Conservation (phyloP, 768 basidiomycete genomes). For the Boletus eberwhitei region DNA sequence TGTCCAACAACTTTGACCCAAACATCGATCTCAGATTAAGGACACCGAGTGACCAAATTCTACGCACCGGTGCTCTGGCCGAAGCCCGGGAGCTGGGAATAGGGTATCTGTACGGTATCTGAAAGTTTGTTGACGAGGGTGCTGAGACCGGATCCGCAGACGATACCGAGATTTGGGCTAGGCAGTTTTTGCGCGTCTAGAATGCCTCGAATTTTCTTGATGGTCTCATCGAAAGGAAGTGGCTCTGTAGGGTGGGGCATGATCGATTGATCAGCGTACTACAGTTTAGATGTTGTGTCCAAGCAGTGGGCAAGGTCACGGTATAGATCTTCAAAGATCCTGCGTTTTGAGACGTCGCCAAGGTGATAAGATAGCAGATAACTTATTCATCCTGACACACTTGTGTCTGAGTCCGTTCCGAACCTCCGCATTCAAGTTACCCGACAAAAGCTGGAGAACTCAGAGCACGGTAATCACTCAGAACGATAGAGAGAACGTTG, state of each 20-base stretch:
- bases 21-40: background rate
- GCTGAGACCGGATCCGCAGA: conserved; percentile 84
- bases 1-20: conserved; percentile 69
- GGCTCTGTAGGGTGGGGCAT: conserved; percentile 15
- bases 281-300: background rate
- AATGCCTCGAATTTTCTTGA: conserved; percentile 28
- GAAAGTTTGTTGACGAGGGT: conserved; percentile 64
- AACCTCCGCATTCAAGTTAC: too few species aligned
- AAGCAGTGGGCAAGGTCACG: background rate
- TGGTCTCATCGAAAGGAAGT: conserved; percentile 28
- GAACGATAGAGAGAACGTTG: too few species aligned
- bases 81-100: conserved; percentile 70
- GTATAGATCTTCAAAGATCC: background rate
- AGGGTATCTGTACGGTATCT: conserved; percentile 58
- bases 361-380: background rate
- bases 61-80: conserved; percentile 68
- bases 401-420: too few species aligned
- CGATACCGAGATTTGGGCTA: conserved; percentile 71
- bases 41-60: background rate
- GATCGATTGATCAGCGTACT: background rate
- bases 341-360: background rate
- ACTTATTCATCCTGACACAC: too few species aligned
- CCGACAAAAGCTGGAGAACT: too few species aligned
- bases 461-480: too few species aligned
- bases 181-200: conserved; percentile 35